Evolutionary conservation across 1,284 basidiomycete genomes (phyloP), one percentile per base, ranked within the genome.

Genomic region (Ceratobasidium papillatum): DNA sequence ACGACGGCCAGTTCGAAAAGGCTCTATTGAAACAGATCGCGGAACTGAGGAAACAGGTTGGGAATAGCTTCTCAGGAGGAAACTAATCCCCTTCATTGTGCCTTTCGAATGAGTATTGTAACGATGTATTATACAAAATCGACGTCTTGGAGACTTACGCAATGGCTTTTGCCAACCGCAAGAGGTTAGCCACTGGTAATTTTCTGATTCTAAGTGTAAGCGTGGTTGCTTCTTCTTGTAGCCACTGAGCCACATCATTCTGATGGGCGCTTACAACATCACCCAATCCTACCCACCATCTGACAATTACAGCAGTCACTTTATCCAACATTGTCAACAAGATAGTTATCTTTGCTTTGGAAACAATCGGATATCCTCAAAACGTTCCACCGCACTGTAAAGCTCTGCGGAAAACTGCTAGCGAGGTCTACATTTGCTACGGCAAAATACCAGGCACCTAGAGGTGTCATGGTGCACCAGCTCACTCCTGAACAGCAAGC

Each of bases 21-120:
- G 78, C 87, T 0, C 77, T 94, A 58, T 85, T 87, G 79, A 79
- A 79, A 2, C 88, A 91, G 80, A 89, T 94, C 79, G 84, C 85
- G 75, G 78, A 82, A 8, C 87, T 94, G 34, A 84, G 86, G 73
- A 87, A 88, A 79, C 88, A 91, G 78, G 83, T 92, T 1, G 86
- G 68, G 30, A 49, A 59, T 32, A 59, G 8, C 41, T 38, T 41
- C 14, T 19, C 41, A 12, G 25, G 25, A 30, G 25, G 3, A 4
- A 3, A 27, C 2, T 52, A 14, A 12, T 4, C 3, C n/a, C 30
- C 12, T 30, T n/a, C 2, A 11, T 52, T 51, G 14, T 49, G 47
- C 9, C 22, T 49, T 8, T 22, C 25, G 34, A 12, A 38, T 59
- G 36, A 59, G 58, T 14, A 11, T 25, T 41, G 54, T 3, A 58